phyloP scores from a whole-genome alignment of 257 asterid genomes.

The Solanum peruvianum region DNA sequence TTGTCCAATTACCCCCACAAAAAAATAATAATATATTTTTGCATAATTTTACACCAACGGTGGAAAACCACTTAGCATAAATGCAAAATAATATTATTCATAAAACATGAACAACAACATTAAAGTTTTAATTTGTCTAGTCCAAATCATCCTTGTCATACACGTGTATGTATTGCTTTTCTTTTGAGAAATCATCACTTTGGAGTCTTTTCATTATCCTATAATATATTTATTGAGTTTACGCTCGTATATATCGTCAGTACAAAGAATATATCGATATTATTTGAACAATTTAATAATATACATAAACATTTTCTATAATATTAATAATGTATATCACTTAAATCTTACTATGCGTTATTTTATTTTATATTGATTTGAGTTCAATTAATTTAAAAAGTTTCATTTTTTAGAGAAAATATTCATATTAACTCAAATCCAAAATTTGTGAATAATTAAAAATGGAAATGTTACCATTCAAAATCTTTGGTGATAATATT shows the following conservation, averaged over 20 bases:
- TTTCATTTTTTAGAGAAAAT: no score
- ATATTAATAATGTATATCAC: neutral
- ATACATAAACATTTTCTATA: no score
- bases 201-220: neutral
- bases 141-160: conserved; percentile 3
- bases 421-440: neutral
- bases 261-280: neutral
- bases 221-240: neutral
- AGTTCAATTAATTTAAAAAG: fast-evolving
- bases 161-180: conserved; percentile 7
- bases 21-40: neutral
- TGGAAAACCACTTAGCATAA: conserved; percentile 9
- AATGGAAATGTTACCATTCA: neutral
- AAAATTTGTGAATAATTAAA: neutral
- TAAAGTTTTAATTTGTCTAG: neutral
- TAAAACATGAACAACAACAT: neutral
- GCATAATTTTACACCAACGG: neutral
- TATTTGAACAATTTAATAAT: no score
- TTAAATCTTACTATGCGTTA: neutral
- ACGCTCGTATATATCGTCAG: neutral
- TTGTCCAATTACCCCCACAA: neutral
- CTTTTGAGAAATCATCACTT: neutral
- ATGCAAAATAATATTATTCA: neutral
- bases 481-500: neutral
- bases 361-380: neutral